Conservation (phyloP, 495 filamentous ascomycete species). For the Evansstolkia leycettana region DNA sequence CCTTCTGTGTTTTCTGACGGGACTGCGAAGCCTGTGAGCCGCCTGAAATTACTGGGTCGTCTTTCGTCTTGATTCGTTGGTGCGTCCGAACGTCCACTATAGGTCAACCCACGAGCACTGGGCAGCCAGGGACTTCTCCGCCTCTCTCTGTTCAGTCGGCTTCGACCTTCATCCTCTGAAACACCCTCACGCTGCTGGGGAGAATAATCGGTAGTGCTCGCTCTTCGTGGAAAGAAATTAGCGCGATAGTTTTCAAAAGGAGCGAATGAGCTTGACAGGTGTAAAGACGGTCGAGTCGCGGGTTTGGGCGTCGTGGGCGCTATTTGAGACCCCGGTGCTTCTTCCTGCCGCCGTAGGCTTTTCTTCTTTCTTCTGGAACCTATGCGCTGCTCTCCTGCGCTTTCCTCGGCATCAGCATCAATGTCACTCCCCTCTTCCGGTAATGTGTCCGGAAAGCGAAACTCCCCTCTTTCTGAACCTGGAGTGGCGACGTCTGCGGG, state of each 20-base stretch:
- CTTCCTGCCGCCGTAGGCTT: slow-evolving; percentile 38
- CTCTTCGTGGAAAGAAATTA: slow-evolving; percentile 49
- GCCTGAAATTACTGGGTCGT: slow-evolving; percentile 59
- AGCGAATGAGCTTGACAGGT: slow-evolving; percentile 33
- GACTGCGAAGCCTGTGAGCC: slow-evolving; percentile 59
- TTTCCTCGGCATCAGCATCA: slow-evolving; percentile 72
- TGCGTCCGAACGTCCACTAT: slow-evolving; percentile 29
- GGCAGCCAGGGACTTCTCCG: slow-evolving; percentile 43
- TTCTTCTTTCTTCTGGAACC: slow-evolving; percentile 38
- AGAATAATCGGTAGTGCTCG: slow-evolving; percentile 54
- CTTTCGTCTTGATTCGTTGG: slow-evolving; percentile 33
- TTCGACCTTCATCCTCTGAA: slow-evolving; percentile 83
- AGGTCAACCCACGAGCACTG: slow-evolving; percentile 43
- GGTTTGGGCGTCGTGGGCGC: slow-evolving; percentile 50
- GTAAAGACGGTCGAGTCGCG: slow-evolving; percentile 28
- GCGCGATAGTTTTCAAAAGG: slow-evolving; percentile 35
- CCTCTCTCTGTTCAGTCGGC: slow-evolving; percentile 48
- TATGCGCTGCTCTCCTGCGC: slow-evolving; percentile 29
- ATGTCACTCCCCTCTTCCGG: slow-evolving; percentile 56
- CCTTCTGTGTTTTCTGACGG: slow-evolving; percentile 43
- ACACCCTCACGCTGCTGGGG: slow-evolving; percentile 57
- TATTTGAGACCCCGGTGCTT: slow-evolving; percentile 41
- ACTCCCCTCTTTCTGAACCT: slow-evolving; percentile 37
- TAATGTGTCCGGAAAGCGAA: slow-evolving; percentile 39
- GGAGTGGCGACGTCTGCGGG: slow-evolving; percentile 22